Percentiles rank a stretch among this genome's conserved stretches.
These are phyloP conservation scores for Claviceps paspali DNA, from an alignment of 2,329 filamentous ascomycete species.

Conservation along the genomic window DNA sequence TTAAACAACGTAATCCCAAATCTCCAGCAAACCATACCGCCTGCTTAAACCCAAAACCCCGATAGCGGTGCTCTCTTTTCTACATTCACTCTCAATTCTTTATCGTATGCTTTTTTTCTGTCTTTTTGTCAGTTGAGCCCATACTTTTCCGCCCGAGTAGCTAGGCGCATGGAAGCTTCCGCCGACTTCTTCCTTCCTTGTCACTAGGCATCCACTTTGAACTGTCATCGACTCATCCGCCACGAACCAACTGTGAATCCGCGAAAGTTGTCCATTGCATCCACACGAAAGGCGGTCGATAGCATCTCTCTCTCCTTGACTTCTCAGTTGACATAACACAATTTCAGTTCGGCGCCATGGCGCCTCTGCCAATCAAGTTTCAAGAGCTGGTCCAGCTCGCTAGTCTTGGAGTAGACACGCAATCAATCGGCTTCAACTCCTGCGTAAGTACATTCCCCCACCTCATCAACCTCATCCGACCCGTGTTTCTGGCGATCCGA, in stretches of 20 bases:
- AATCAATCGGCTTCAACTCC: constrained; percentile 60
- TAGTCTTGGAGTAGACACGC: constrained; percentile 30
- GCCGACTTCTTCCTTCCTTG: constrained; percentile 12
- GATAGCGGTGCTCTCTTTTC: constrained; percentile 4
- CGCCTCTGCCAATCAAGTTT: constrained; percentile 80
- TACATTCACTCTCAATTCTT: constrained; percentile 10
- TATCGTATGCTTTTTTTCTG: constrained; percentile 7
- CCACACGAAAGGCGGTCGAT: background rate
- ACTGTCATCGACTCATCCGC: constrained; percentile 6
- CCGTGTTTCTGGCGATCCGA: background rate
- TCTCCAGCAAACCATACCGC: constrained; percentile 9
- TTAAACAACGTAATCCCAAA: constrained; percentile 7
- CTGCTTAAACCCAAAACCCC: too few relatives aligned
- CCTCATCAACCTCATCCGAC: background rate
- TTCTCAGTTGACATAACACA: constrained; percentile 12
- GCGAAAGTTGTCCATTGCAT: constrained; percentile 11
- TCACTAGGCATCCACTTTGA: constrained; percentile 9
- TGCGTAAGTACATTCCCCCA: constrained; percentile 35
- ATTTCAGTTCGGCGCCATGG: constrained; percentile 29
- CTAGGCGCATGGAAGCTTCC: constrained; percentile 24
- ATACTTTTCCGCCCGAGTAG: constrained; percentile 12
- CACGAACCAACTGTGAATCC: constrained; percentile 8
- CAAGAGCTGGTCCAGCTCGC: constrained; percentile 67
- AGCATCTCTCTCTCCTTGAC: constrained; percentile 6
- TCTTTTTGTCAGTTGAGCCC: constrained; percentile 2